Evolutionary conservation across 805 yeast species (phyloP), one percentile per base, ranked within the genome.

Genomic region (Deakozyma indianensis): DNA sequence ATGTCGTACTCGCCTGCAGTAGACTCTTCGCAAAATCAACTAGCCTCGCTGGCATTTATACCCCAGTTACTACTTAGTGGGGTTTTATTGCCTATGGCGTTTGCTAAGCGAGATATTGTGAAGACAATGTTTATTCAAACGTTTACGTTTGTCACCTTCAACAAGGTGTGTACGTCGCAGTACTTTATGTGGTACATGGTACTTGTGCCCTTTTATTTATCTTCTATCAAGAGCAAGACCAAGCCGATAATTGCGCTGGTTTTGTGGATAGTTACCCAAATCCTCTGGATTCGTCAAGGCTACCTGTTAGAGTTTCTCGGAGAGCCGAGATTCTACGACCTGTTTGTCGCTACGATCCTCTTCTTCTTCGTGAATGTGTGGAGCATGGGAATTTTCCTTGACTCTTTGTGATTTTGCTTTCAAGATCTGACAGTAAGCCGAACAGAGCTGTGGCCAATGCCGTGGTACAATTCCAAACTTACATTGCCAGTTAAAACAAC

Each of bases 111-210:
- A 11, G 68, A 70, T 43, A 52, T 79, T 3, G 58, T 71, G 20
- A 67, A 72, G 42, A 69, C 81, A 2, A 56, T 82, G 50, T 88
- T 90, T 50, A 65, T 87, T 11, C 92, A 83, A 59, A 83, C 94
- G 0, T 73, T 81, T 54, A 69, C 78, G n/a, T 83, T 83, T 62
- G 87, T 83, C 16, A 67, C 84, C 1, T 82, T 74, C 62, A 83
- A 83, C 64, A 83, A 83, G 62, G 92, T 83, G 21, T 79, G 86
- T 56, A 92, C 98, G 0, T 85, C 96, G 1, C 98, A 92, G 65
- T 92, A 92, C 63, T 92, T 92, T 62, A 76, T 90, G 50, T 92
- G 98, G 98, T 92, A 82, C 56, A 64, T 92, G 53, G 83, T 87
- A 14, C 76, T 88, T 51, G 61, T 90, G 40, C 97, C 98, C 1